Conservation (phyloP, 2,329 filamentous ascomycete species). For the Metarhizium album region DNA sequence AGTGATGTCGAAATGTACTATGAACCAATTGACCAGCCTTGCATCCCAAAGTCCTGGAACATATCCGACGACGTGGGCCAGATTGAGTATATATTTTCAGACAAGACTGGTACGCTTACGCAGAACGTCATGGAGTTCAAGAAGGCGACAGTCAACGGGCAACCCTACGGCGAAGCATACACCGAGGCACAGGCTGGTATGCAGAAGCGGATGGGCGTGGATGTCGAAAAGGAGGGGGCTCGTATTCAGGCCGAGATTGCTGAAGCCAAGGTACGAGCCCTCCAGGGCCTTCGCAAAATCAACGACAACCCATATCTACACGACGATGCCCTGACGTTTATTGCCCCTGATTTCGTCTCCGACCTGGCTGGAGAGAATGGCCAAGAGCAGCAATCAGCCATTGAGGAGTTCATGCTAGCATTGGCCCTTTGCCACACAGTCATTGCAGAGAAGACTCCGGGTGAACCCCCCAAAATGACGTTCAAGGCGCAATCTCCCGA, state of each 20-base stretch:
- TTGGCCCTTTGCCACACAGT: constrained; percentile 95
- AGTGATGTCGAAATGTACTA: constrained; percentile 97
- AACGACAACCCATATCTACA: constrained; percentile 86
- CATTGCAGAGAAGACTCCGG: constrained; percentile 78
- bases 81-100: constrained; percentile 98
- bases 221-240: constrained; percentile 71
- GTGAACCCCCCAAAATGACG: constrained; percentile 81
- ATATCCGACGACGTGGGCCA: constrained; percentile 97
- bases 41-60: constrained; percentile 97
- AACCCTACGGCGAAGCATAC: constrained; percentile 93
- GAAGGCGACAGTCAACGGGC: constrained; percentile 92
- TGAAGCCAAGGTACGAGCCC: constrained; percentile 59
- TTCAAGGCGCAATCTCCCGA: constrained; percentile 98
- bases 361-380: constrained; percentile 74
- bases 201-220: constrained; percentile 80
- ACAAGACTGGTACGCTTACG: constrained; percentile 93
- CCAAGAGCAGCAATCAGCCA: constrained; percentile 63
- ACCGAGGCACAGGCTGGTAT: constrained; percentile 95
- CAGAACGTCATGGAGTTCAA: constrained; percentile 99
- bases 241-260: constrained; percentile 69
- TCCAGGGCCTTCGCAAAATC: constrained; percentile 61
- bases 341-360: constrained; percentile 79
- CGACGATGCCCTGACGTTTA: constrained; percentile 83
- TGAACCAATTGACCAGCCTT: constrained; percentile 84
- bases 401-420: constrained; percentile 86